A percentile compares a stretch with the other conserved stretches of the same genome.
Conservation (phyloP, 2,329 filamentous ascomycete species). For the Hypoxylon sp. region DNA sequence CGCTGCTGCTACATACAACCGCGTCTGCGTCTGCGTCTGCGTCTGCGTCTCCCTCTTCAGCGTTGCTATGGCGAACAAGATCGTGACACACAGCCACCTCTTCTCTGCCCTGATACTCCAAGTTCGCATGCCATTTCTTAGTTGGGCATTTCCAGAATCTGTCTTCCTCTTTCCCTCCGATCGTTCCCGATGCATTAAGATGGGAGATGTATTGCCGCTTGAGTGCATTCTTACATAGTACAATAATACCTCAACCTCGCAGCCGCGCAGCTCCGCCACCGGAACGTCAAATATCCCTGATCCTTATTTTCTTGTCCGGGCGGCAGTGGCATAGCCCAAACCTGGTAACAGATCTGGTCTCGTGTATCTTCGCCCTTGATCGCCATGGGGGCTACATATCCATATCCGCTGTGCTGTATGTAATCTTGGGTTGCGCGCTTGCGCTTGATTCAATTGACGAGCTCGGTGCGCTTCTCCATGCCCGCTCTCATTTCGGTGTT, state of each 20-base stretch:
- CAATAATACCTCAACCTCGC: constrained; percentile 26
- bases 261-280: constrained; percentile 37
- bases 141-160: constrained; percentile 22
- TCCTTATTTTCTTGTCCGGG: constrained; percentile 29
- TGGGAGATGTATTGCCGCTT: neutral
- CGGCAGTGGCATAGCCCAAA: constrained; percentile 26
- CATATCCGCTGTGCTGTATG: constrained; percentile 22
- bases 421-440: constrained; percentile 40
- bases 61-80: constrained; percentile 45
- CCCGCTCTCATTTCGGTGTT: constrained; percentile 21
- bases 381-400: no score
- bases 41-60: constrained; percentile 18
- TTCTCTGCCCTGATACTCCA: constrained; percentile 28
- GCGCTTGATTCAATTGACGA: constrained; percentile 44
- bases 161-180: neutral
- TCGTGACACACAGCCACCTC: constrained; percentile 39
- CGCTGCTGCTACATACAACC: constrained; percentile 39
- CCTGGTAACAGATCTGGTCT: constrained; percentile 31
- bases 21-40: constrained; percentile 16
- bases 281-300: constrained; percentile 26
- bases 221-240: constrained; percentile 17
- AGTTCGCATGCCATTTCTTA: neutral
- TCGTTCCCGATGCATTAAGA: constrained; percentile 5
- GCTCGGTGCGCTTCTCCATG: constrained; percentile 10
- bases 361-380: constrained; percentile 26